Evolutionary conservation across 371 early-diverging fungal species (phyloP), one percentile per base, ranked within the genome.

Genomic region (Mortierella sp.): DNA sequence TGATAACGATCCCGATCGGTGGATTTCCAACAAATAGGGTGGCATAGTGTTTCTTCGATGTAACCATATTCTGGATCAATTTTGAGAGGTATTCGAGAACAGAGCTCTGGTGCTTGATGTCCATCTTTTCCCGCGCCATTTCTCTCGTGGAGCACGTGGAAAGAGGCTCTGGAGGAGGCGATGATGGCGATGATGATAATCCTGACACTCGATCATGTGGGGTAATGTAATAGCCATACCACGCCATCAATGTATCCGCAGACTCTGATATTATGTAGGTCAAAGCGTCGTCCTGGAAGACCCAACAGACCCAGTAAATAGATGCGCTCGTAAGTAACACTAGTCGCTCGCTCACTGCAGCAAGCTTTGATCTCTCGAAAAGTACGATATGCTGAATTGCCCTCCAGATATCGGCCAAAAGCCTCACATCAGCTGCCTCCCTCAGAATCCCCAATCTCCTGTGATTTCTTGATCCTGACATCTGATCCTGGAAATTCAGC

Each of bases 221-320:
- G 12, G 59, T 64, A n/a, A 80, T 75, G 39, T 67, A 75, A 37
- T 71, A 75, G 0, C 72, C 72, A 54, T 72, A 80, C 80, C 80
- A 80, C 2, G 75, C 75, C 66, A 80, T 61, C 63, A 80, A n/a
- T 1, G 80, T 80, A 51, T 68, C 75, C 16, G 72, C n/a, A 0
- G 69, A 68, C 12, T 59, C 47, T 5, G 26, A 47, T 62, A 72
- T 51, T 30, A 80, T 20, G 35, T 60, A 65, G 4, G 45, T 22
- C n/a, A 72, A 57, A 3, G 68, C 68, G 6, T 57, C 43, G 3
- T 75, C 69, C 47, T 65, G 68, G 47, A 75, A 75, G 2, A 74
- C 43, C 71, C 75, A 80, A 52, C 68, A 75, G 9, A 35, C 22
- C 75, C 80, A 74, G 54, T 75, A 80, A 22, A 80, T 65, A 32